Evolutionary conservation across 139 green algal genomes (phyloP).

Genomic region (Chlorella vulgaris): DNA sequence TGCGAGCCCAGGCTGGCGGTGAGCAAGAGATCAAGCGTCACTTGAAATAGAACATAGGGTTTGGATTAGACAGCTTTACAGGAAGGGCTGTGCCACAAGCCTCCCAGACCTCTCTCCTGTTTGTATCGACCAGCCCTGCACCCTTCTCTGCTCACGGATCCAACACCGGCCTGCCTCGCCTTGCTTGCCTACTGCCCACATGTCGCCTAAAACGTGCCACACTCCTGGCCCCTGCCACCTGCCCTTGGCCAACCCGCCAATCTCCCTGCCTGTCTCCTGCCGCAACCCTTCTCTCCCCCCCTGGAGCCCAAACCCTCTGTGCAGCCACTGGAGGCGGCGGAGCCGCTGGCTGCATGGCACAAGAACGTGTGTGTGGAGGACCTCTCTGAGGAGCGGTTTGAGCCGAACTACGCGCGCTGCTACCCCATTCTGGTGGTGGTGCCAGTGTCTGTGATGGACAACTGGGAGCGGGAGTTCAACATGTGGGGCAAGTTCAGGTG

Average conservation of each 20-base stretch:
- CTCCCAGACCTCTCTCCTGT: background rate
- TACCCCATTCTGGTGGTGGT: constrained; percentile 72
- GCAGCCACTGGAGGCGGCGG: background rate
- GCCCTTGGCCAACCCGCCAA: too few species aligned
- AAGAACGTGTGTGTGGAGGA: background rate
- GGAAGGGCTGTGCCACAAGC: background rate
- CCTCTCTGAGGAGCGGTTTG: background rate
- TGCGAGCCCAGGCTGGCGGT: constrained; percentile 4
- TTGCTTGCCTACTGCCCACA: too few species aligned
- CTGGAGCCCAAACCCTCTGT: background rate
- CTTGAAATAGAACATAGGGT: too few species aligned
- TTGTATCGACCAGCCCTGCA: too few species aligned
- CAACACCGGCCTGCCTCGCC: too few species aligned
- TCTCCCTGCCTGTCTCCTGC: background rate
- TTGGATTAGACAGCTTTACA: background rate
- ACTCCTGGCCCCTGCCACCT: too few species aligned
- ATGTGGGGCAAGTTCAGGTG: constrained; percentile 52
- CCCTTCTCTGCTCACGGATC: too few species aligned
- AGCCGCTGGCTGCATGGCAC: background rate
- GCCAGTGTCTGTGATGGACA: constrained; percentile 66
- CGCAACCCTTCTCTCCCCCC: too few species aligned
- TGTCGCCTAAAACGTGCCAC: too few species aligned
- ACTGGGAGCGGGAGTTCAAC: constrained; percentile 72
- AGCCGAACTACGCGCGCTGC: background rate
- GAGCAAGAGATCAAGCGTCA: too few species aligned